A percentile compares a stretch with the other conserved stretches of the same genome.
phyloP scores from a whole-genome alignment of 805 yeast species.

The Yarrowia porcina region DNA sequence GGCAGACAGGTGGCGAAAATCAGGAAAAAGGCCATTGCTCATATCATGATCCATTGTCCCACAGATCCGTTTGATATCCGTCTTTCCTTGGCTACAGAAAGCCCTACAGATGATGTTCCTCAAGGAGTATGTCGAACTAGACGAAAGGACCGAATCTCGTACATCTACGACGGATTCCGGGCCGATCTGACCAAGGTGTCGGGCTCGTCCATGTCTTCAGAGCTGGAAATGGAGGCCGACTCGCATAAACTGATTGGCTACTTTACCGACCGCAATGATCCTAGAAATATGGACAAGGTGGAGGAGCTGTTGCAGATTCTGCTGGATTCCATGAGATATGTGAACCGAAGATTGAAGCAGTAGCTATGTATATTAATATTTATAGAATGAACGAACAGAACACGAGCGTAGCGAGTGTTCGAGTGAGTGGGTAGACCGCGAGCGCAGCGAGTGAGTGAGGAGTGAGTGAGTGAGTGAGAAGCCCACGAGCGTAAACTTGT shows the following conservation, averaged over 20 bases:
- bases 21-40: constrained; percentile 19
- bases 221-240: constrained; percentile 16
- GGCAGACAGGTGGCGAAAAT: constrained; percentile 29
- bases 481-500: no score
- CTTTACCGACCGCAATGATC: not conserved
- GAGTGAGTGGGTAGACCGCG: no score
- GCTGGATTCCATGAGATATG: constrained; percentile 13
- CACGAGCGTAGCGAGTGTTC: no score
- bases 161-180: constrained; percentile 10
- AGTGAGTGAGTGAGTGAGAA: no score
- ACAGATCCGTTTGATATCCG: constrained; percentile 10
- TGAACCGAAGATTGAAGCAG: not conserved
- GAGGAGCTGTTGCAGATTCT: constrained; percentile 24
- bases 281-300: constrained; percentile 2
- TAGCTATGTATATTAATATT: constrained; percentile 11
- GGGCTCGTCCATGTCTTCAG: constrained; percentile 33
- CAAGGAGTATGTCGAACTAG: constrained; percentile 13
- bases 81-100: not conserved
- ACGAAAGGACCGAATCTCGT: constrained; percentile 5
- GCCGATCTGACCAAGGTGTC: constrained; percentile 19
- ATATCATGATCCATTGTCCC: constrained; percentile 21
- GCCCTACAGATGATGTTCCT: not conserved
- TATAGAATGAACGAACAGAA: not conserved
- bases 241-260: constrained; percentile 8
- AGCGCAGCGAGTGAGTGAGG: no score